Evolutionary conservation across 306 rosid species (phyloP), one percentile per base, ranked within the genome.

Genomic region (Cotoneaster glaucophyllus): DNA sequence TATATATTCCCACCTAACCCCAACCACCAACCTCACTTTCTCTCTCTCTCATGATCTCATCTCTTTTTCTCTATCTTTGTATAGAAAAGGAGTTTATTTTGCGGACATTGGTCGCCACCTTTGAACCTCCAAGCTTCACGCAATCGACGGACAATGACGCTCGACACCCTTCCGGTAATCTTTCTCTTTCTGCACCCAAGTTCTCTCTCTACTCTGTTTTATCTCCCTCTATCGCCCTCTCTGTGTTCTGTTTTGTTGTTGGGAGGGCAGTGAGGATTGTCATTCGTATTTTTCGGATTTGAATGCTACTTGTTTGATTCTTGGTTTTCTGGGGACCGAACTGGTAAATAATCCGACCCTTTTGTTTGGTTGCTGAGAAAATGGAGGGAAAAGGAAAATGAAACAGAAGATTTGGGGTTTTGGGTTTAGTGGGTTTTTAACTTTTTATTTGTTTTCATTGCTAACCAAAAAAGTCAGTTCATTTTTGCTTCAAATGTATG

Each of bases 81-180:
- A 34, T 34, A 34, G 9, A 64, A 76, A 32, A 48, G 13, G 48
- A 31, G 12, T 13, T 17, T 22, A 61, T 4, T 45, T 32, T 50
- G 43, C 34, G 22, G 31, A 22, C 61, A 53, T 59, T 19, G 12
- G 28, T 67, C 11, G 61, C 63, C 82, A 67, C 58, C 22, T 44
- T 56, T 24, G 39, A 34, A 59, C 54, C 45, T 45, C 72, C 8
- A 4, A 41, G 22, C 43, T 73, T 32, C 34, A 54, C 66, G 48
- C 26, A 29, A 53, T 64, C 18, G 41, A 64, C n/a, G 13, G n/a
- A 22, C 61, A 77, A 85, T 85, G 81, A 70, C 80, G 43, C 80
- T 74, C 76, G 7, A 67, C 74, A 80, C 74, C 54, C 26, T 57
- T 52, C 71, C 78, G 84, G 81, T 83, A 75, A 65, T 41, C 29